Conservation (phyloP, 331 rosid genomes). For the Saraca asoca region DNA sequence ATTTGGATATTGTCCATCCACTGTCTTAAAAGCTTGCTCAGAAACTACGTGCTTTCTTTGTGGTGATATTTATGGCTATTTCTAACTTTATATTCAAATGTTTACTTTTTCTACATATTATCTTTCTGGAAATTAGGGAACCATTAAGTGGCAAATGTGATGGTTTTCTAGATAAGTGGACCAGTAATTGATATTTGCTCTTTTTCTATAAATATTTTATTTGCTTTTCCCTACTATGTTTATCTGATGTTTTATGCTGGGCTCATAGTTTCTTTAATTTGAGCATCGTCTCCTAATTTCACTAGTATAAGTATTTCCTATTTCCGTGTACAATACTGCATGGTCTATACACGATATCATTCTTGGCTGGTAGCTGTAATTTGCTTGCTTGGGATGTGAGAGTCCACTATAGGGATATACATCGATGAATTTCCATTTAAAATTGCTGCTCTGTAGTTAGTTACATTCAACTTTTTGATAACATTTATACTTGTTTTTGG, state of each 20-base stretch:
- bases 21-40: constrained; percentile 11
- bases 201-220: neutral
- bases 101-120: neutral
- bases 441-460: neutral
- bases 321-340: neutral
- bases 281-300: neutral
- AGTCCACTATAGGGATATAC: constrained; percentile 17
- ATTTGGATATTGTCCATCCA: constrained; percentile 19
- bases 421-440: constrained; percentile 17
- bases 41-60: constrained; percentile 24
- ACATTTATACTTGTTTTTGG: constrained; percentile 25
- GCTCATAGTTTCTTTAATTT: constrained; percentile 2
- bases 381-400: neutral
- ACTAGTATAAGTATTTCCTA: neutral
- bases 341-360: neutral
- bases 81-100: constrained; percentile 8
- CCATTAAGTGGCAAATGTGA: constrained; percentile 19
- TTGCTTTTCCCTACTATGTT: neutral
- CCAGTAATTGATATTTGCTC: neutral
- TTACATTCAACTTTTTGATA: constrained; percentile 21
- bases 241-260: constrained; percentile 2
- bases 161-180: constrained; percentile 19
- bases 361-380: neutral
- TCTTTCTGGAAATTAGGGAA: neutral
- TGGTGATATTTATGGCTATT: constrained; percentile 6